Base-by-base conservation (phyloP, 2,329 filamentous ascomycete species). In the Pseudonectria buxi region DNA sequence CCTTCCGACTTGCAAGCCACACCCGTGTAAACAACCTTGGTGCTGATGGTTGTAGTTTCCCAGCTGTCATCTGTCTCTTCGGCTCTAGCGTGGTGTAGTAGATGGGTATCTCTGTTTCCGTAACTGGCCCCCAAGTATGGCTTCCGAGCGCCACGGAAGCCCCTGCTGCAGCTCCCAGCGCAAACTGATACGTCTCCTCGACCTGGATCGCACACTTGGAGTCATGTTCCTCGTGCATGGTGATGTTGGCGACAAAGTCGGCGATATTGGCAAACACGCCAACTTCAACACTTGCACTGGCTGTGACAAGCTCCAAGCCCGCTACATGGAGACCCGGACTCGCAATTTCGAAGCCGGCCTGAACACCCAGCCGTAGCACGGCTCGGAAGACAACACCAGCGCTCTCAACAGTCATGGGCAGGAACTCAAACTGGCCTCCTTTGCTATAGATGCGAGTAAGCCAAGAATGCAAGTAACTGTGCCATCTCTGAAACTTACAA, bases 401-500 rank as follows among this genome's bases (percentile, higher is more conserved):
- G 22, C 58, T 65, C 39, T 65, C 53, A 24, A 77, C 55, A 0
- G 61, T 70, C 4, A 78, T 68, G 0, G 74, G 74, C 2, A 78
- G 63, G 37, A 76, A 76, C 37, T 76, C 71, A 39, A 76, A 77
- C 11, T 63, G 52, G 1, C 68, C 74, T 6, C 71, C 71, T 4
- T 69, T 65, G 29, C 71, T 75, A 36, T 26, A 33, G 9, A 35
- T 12, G 11, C 14, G 28, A 10, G n/a, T n/a, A n/a, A n/a, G n/a
- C n/a, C n/a, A n/a, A n/a, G n/a, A 25, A 26, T 12, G 16, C 14
- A 10, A 16, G 13, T 30, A 10, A 14, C 6, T 14, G n/a, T n/a
- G n/a, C n/a, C 13, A 18, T 24, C 13, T 11, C 4, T 14, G 28
- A 14, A 6, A 58, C 72, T 64, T 57, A 76, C 72, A 74, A 63